These are phyloP conservation scores for Novakomyces olei DNA, from an alignment of 805 yeast genomes.

Conservation along the genomic window DNA sequence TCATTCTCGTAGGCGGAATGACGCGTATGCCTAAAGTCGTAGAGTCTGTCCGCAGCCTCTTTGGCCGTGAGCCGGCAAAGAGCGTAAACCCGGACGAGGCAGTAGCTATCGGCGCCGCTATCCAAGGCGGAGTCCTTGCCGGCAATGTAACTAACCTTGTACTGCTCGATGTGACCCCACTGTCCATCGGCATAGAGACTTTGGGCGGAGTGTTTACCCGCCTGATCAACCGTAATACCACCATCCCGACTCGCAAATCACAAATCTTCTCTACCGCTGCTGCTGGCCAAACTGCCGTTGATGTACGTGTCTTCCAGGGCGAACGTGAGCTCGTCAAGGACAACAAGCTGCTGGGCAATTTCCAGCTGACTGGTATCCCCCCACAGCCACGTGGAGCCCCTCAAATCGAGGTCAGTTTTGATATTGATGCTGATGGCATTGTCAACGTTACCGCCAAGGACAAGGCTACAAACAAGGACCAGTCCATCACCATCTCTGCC, in stretches of 20 bases:
- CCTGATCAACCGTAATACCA: conserved; percentile 78
- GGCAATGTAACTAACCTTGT: conserved; percentile 89
- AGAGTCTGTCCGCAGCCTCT: conserved; percentile 51
- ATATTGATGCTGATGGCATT: conserved; percentile 92
- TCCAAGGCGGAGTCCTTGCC: conserved; percentile 88
- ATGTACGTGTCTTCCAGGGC: conserved; percentile 97
- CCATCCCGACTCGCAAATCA: conserved; percentile 90
- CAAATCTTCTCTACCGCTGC: conserved; percentile 93
- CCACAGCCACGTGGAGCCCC: conserved; percentile 92
- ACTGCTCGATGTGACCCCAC: conserved; percentile 71
- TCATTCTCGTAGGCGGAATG: conserved; percentile 78
- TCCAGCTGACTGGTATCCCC: conserved; percentile 83
- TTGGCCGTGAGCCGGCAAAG: conserved; percentile 68
- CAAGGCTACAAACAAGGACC: conserved; percentile 80
- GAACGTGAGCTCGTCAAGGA: conserved; percentile 96
- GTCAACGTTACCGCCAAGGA: conserved; percentile 88
- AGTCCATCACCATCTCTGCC: conserved; percentile 90
- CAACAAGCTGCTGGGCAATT: conserved; percentile 93
- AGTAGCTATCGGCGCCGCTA: conserved; percentile 91
- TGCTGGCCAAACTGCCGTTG: conserved; percentile 89
- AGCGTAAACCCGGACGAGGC: conserved; percentile 91
- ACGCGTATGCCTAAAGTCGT: conserved; percentile 78
- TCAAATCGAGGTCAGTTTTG: conserved; percentile 84
- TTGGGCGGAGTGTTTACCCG: conserved; percentile 94
- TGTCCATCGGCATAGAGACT: conserved; percentile 89